phyloP scores from a whole-genome alignment of 2,329 filamentous ascomycete species.

The Cercospora sp. region DNA sequence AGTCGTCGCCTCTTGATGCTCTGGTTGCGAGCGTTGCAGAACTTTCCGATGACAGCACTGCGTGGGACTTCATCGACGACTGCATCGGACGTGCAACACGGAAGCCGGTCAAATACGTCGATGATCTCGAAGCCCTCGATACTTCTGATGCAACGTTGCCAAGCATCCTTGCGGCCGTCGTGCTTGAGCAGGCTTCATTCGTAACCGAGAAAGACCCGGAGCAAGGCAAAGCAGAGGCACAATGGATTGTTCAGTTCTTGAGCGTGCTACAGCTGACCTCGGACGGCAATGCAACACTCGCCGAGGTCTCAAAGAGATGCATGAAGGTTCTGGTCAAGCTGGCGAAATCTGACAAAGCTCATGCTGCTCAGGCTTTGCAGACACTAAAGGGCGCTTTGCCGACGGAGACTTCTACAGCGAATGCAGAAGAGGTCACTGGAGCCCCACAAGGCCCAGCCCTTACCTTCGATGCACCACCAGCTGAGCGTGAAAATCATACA shows the following conservation, averaged over 20 bases:
- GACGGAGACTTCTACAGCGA: background rate
- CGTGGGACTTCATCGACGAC: slow-evolving; percentile 78
- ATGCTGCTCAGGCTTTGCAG: background rate
- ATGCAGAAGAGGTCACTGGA: background rate
- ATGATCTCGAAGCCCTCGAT: slow-evolving; percentile 57
- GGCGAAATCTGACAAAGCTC: background rate
- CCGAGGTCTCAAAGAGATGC: background rate
- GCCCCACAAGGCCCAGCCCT: background rate
- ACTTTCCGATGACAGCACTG: slow-evolving; percentile 31
- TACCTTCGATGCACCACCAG: slow-evolving; percentile 41
- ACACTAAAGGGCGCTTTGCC: background rate
- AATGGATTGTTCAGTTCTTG: slow-evolving; percentile 30
- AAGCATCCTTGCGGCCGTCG: slow-evolving; percentile 67
- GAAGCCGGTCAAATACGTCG: slow-evolving; percentile 80
- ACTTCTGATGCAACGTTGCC: slow-evolving; percentile 38
- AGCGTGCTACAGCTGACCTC: slow-evolving; percentile 18
- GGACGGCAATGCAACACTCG: slow-evolving; percentile 15
- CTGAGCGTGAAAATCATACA: slow-evolving; percentile 47
- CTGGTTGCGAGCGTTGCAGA: slow-evolving; percentile 48
- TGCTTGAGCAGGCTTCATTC: slow-evolving; percentile 79
- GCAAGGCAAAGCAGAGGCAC: slow-evolving; percentile 17
- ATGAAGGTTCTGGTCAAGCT: slow-evolving; percentile 12
- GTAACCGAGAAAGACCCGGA: slow-evolving; percentile 21
- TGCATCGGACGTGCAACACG: slow-evolving; percentile 73
- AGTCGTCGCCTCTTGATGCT: slow-evolving; percentile 42